Conservation (phyloP, 1,284 basidiomycete species). For the Mycena sp. region DNA sequence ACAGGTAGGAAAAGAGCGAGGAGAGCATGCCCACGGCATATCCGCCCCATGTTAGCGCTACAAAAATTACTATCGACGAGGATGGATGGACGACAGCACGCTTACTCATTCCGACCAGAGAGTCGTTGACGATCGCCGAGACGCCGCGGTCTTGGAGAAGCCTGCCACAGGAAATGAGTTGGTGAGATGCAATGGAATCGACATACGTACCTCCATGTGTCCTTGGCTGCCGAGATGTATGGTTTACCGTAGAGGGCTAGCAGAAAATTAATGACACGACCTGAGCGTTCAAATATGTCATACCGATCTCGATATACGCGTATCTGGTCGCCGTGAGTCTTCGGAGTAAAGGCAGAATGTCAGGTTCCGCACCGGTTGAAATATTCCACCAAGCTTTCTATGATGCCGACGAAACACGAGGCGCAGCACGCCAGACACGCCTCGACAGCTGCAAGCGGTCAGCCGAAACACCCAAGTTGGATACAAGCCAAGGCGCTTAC, state of each 20-base stretch:
- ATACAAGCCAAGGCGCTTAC: conserved; percentile 50
- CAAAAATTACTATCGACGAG: conserved; percentile 2
- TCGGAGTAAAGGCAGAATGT: conserved; percentile 2
- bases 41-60: conserved; percentile 78
- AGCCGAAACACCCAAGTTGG: not conserved
- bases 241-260: conserved; percentile 87
- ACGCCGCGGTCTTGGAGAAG: conserved; percentile 25
- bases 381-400: conserved; percentile 73
- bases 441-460: conserved; percentile 60
- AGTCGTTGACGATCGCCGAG: conserved; percentile 81
- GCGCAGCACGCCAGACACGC: conserved; percentile 84
- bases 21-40: conserved; percentile 83
- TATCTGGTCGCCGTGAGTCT: conserved; percentile 54
- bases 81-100: conserved; percentile 19
- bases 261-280: not conserved
- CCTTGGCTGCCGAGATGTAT: conserved; percentile 88
- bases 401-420: conserved; percentile 81
- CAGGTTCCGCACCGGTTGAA: conserved; percentile 74
- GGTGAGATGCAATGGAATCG: not conserved
- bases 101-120: conserved; percentile 82
- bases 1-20: conserved; percentile 85
- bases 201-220: conserved; percentile 84
- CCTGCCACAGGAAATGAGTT: not conserved
- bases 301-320: conserved; percentile 85
- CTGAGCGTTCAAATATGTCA: conserved; percentile 19